These are phyloP conservation scores for Carex kokanica DNA, from an alignment of 176 grass and related monocot species.

Conservation along the genomic window DNA sequence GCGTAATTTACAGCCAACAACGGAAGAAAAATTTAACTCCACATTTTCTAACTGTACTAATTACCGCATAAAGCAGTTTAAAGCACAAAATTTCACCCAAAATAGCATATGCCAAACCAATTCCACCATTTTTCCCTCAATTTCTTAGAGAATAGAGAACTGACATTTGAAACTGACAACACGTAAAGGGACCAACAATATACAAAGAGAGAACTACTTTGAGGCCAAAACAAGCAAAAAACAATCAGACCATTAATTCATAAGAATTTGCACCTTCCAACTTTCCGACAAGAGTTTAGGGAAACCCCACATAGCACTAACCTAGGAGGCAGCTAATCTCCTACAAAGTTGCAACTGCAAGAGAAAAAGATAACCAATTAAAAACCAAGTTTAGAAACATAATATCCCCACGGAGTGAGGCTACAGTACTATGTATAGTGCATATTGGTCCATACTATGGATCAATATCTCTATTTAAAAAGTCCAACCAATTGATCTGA, in stretches of 20 bases:
- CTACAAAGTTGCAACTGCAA: conserved; percentile 4
- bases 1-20: neutral
- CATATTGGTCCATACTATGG: too few relatives aligned
- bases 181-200: neutral
- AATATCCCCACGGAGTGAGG: neutral
- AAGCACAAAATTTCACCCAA: neutral
- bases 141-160: neutral
- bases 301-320: neutral
- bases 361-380: neutral
- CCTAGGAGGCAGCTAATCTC: neutral
- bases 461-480: too few relatives aligned
- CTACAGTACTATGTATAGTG: too few relatives aligned
- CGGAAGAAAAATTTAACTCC: neutral
- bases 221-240: neutral
- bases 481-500: too few relatives aligned
- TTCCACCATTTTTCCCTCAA: neutral
- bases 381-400: neutral
- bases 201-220: neutral
- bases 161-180: neutral
- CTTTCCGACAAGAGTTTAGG: neutral
- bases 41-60: neutral
- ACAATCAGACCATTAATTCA: neutral
- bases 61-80: neutral
- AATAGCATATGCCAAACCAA: neutral
- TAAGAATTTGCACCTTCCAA: neutral